These are phyloP conservation scores for Xylariaceae sp. DNA, from an alignment of 2,329 filamentous ascomycete genomes.

Conservation along the genomic window DNA sequence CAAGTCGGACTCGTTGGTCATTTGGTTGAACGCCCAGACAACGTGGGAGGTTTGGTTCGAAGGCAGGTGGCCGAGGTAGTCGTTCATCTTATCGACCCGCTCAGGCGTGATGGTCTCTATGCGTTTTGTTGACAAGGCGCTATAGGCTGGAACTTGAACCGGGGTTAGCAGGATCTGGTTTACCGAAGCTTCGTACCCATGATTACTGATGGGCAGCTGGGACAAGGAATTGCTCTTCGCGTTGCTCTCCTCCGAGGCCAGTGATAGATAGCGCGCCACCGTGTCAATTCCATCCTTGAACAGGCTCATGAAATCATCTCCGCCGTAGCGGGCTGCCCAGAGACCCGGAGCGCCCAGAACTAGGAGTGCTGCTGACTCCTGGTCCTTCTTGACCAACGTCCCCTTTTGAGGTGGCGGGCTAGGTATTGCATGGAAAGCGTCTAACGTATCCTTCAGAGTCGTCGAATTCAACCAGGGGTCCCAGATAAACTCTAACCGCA, in stretches of 20 bases:
- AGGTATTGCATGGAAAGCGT: conserved; percentile 28
- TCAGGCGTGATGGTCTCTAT: conserved; percentile 40
- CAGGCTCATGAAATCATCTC: conserved; percentile 37
- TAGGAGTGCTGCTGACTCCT: conserved; percentile 39
- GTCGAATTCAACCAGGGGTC: conserved; percentile 57
- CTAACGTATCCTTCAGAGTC: conserved; percentile 36
- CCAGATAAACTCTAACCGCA: conserved; percentile 53
- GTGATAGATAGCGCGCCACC: conserved; percentile 36
- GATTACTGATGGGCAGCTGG: conserved; percentile 6
- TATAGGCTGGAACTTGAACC: conserved; percentile 40
- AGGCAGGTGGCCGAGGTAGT: conserved; percentile 40
- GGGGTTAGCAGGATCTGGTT: conserved; percentile 39
- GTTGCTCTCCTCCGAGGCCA: conserved; percentile 15
- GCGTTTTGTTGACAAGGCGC: conserved; percentile 36
- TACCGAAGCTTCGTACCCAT: conserved; percentile 11
- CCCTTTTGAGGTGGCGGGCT: conserved; percentile 14
- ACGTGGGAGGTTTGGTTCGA: conserved; percentile 38
- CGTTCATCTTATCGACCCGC: conserved; percentile 48
- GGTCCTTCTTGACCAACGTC: conserved; percentile 18
- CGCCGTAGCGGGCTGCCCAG: conserved; percentile 48
- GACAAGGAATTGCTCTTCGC: conserved; percentile 17
- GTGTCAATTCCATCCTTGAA: conserved; percentile 43
- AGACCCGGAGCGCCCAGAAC: conserved; percentile 49
- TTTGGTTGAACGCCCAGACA: conserved; percentile 45
- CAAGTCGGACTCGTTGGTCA: conserved; percentile 36